These are phyloP conservation scores for Metschnikowia kofuensis DNA, from an alignment of 805 yeast genomes.

Conservation along the genomic window DNA sequence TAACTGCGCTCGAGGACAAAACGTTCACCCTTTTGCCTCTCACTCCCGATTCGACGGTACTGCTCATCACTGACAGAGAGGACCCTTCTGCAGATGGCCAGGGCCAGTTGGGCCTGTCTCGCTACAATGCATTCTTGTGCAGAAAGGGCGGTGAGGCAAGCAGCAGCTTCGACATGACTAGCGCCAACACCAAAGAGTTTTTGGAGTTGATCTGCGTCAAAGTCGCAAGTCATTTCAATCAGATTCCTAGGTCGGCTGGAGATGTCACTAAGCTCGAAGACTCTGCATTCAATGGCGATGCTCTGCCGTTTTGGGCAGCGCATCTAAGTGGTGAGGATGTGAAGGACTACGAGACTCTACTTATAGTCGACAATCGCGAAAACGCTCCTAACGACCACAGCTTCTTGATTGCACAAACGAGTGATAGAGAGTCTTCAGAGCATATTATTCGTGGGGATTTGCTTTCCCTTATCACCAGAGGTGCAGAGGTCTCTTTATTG, in stretches of 20 bases:
- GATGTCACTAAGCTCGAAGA: conserved; percentile 39
- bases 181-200: conserved; percentile 31
- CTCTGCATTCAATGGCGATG: conserved; percentile 54
- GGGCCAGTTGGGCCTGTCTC: conserved; percentile 1
- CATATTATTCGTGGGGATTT: conserved; percentile 28
- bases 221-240: conserved; percentile 4
- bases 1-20: not conserved
- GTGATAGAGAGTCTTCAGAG: conserved; percentile 21
- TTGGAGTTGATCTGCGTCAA: conserved; percentile 20
- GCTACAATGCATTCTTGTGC: conserved; percentile 15
- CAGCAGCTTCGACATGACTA: conserved; percentile 35
- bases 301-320: conserved; percentile 48
- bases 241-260: conserved; percentile 51
- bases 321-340: conserved; percentile 40
- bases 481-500: conserved; percentile 40
- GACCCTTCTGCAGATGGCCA: not conserved
- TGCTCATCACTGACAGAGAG: conserved; percentile 9
- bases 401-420: conserved; percentile 38
- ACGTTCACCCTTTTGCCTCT: conserved; percentile 11
- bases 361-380: conserved; percentile 44
- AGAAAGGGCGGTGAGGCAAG: conserved; percentile 5
- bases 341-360: conserved; percentile 40
- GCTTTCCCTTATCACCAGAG: conserved; percentile 38
- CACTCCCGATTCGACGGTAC: conserved; percentile 11
- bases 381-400: conserved; percentile 15